Conservation (phyloP, 495 filamentous ascomycete genomes). For the Aspergillus saccharolyticus region DNA sequence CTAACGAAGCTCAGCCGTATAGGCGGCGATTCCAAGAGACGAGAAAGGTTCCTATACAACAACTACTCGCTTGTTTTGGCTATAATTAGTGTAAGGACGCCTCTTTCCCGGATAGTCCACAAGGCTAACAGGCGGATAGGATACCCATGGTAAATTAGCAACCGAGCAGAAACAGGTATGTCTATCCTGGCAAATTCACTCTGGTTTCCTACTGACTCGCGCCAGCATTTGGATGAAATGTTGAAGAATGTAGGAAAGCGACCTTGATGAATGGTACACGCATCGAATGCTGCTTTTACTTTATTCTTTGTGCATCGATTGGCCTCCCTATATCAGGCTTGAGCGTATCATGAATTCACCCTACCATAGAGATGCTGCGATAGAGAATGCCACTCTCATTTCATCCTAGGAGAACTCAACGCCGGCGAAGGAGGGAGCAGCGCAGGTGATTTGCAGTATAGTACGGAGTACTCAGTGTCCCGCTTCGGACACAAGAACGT, state of each 20-base stretch:
- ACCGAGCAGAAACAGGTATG: conserved; percentile 59
- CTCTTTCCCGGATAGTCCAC: not conserved
- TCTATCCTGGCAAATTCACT: not conserved
- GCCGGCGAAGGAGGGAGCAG: too few relatives aligned
- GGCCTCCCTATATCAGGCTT: not conserved
- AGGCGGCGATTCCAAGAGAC: conserved; percentile 69
- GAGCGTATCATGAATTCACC: too few relatives aligned
- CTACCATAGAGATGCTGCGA: too few relatives aligned
- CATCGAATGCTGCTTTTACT: not conserved
- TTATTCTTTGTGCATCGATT: not conserved
- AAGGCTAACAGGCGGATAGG: conserved; percentile 37
- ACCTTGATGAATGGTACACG: not conserved
- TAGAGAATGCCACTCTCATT: too few relatives aligned
- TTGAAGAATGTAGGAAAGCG: conserved; percentile 40
- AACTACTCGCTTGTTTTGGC: conserved; percentile 91
- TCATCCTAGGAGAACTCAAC: too few relatives aligned
- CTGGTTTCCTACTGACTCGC: conserved; percentile 8
- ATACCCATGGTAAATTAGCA: conserved; percentile 74
- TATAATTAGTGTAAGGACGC: conserved; percentile 62
- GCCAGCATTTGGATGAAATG: conserved; percentile 43
- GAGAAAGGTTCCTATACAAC: conserved; percentile 85
- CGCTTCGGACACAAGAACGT: too few relatives aligned
- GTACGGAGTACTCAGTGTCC: too few relatives aligned
- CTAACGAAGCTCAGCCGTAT: conserved; percentile 61
- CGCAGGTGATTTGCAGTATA: too few relatives aligned